Conservation (phyloP, 352 stramenopile genomes). For the Globisporangium cylindrosporum region DNA sequence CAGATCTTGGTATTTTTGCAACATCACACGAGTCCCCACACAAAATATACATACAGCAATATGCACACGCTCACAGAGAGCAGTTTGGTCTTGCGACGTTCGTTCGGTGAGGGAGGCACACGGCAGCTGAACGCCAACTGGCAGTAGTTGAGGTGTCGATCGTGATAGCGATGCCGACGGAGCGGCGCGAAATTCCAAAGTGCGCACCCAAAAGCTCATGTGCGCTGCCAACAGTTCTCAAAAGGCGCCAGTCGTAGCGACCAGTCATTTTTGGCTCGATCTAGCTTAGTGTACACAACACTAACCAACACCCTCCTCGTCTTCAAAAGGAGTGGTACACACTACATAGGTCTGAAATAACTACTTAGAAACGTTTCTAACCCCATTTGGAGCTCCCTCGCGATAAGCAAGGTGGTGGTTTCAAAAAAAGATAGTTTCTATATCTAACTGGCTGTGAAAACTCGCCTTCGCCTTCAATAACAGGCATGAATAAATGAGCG, state of each 20-base stretch:
- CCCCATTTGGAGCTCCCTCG: neutral
- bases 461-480: neutral
- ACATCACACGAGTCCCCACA: conserved; percentile 51
- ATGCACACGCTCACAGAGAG: neutral
- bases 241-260: neutral
- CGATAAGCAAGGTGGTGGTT: conserved; percentile 5
- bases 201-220: neutral
- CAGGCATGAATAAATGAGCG: neutral
- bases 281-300: neutral
- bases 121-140: neutral
- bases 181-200: neutral
- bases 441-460: neutral
- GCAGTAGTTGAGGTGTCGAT: neutral
- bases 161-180: neutral
- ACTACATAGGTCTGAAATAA: neutral
- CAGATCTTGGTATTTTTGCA: conserved; percentile 84
- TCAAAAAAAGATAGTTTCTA: neutral
- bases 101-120: too few relatives aligned
- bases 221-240: neutral
- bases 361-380: conserved; percentile 9
- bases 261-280: neutral
- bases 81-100: neutral
- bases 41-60: neutral
- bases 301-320: neutral
- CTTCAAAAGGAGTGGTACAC: neutral